A percentile compares a stretch with the other conserved stretches of the same genome.
phyloP scores from a whole-genome alignment of 495 filamentous ascomycete species.

The Aspergillus baeticus region DNA sequence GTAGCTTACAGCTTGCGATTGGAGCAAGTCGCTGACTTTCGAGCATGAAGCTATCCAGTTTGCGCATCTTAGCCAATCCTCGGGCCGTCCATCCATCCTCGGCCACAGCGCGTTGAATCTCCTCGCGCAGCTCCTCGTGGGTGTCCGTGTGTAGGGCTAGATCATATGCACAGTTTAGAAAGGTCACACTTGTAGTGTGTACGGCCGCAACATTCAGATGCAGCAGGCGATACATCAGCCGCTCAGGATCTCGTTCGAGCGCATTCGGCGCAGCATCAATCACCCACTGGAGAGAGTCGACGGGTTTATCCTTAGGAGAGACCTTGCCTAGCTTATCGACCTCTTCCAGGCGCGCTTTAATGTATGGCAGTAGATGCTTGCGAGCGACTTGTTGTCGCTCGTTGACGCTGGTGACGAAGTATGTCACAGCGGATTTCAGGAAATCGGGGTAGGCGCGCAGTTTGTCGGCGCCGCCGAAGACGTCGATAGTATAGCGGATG shows the following conservation, averaged over 20 bases:
- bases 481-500: neutral
- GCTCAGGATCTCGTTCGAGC: neutral
- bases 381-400: too few relatives aligned
- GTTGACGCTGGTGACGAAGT: too few relatives aligned
- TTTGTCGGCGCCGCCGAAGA: neutral
- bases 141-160: neutral
- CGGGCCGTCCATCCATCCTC: neutral
- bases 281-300: neutral
- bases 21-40: neutral
- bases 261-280: neutral
- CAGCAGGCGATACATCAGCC: neutral
- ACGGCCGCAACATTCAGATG: neutral
- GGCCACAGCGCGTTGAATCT: neutral
- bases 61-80: neutral
- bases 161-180: neutral
- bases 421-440: neutral
- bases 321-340: neutral
- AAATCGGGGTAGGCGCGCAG: neutral
- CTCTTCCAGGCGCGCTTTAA: too few relatives aligned
- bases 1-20: neutral
- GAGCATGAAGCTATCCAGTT: neutral
- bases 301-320: neutral
- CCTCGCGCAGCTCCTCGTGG: neutral
- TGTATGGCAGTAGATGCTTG: too few relatives aligned
- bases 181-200: neutral